Percentiles rank a stretch among this genome's conserved stretches.
These are phyloP conservation scores for Pythium dissimile DNA, from an alignment of 352 stramenopile genomes.

Conservation along the genomic window DNA sequence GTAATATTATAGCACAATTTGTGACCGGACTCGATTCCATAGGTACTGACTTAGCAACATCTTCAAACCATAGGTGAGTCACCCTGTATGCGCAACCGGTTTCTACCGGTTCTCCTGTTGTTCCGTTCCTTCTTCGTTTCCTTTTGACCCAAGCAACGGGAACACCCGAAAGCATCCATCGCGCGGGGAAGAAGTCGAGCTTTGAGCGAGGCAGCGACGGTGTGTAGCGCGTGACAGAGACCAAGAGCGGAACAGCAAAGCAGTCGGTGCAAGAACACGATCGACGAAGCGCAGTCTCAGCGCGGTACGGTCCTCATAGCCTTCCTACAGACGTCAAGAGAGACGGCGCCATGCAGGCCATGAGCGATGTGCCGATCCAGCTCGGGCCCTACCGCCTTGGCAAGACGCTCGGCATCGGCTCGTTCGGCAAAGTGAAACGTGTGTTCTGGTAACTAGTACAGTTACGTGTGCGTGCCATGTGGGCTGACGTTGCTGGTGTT, in stretches of 20 bases:
- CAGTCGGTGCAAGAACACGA: no score
- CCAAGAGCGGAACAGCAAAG: not conserved
- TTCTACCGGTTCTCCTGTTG: slow-evolving; percentile 7
- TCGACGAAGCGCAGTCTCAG: no score
- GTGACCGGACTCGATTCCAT: no score
- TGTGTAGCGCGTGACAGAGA: not conserved
- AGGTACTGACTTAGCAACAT: no score
- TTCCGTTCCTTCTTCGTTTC: slow-evolving; percentile 13
- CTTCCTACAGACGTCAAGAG: no score
- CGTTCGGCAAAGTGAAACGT: slow-evolving; percentile 99
- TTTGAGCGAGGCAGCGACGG: not conserved
- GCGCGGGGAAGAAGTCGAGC: not conserved
- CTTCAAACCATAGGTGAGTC: no score
- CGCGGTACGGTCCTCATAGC: no score
- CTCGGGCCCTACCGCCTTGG: slow-evolving; percentile 97
- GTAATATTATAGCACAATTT: no score
- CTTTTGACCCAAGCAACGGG: slow-evolving; percentile 11
- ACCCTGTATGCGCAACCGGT: no score
- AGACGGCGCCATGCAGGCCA: no score
- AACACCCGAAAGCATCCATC: slow-evolving; percentile 6
- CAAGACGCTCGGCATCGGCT: slow-evolving; percentile 99
- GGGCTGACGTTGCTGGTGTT: not conserved
- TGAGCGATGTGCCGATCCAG: slow-evolving; percentile 90
- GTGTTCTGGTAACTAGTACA: slow-evolving; percentile 28
- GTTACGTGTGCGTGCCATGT: no score